Conservation (phyloP, 192 early-diverging fungal species). For the Coemansia sp. region DNA sequence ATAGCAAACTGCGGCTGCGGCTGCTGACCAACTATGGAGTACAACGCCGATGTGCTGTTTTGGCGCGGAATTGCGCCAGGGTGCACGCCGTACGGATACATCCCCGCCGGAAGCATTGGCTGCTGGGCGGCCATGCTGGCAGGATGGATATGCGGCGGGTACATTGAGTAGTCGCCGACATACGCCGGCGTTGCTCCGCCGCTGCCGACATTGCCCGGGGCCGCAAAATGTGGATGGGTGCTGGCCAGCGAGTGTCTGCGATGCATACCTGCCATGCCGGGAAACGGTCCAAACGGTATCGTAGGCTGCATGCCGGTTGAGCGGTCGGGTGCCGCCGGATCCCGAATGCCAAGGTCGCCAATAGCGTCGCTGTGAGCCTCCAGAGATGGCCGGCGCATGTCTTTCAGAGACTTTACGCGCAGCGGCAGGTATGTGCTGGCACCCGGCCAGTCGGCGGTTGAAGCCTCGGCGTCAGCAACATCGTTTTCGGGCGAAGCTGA, state of each 20-base stretch:
- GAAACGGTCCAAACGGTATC: constrained; percentile 16
- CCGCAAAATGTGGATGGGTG: constrained; percentile 4
- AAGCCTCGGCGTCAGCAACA: neutral
- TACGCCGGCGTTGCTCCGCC: neutral
- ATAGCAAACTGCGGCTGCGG: neutral
- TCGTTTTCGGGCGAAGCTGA: constrained; percentile 12
- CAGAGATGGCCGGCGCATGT: constrained; percentile 33
- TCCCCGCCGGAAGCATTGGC: neutral
- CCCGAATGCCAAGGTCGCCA: neutral
- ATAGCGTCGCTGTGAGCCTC: constrained; percentile 9
- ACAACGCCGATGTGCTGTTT: constrained; percentile 11
- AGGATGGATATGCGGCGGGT: constrained; percentile 9
- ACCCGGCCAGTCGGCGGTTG: neutral
- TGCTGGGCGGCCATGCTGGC: neutral
- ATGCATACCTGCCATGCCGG: constrained; percentile 22
- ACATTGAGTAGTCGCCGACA: constrained; percentile 1
- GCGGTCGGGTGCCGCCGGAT: constrained; percentile 22
- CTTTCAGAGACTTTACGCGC: constrained; percentile 34
- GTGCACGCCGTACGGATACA: constrained; percentile 6
- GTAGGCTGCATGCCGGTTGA: constrained; percentile 14
- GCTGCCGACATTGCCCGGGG: neutral
- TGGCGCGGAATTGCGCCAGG: constrained; percentile 14
- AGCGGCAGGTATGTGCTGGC: constrained; percentile 11
- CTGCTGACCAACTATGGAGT: constrained; percentile 1
- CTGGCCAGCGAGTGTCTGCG: constrained; percentile 43